Percentiles rank a stretch among this genome's conserved stretches.
Conservation (phyloP, 2,329 filamentous ascomycete genomes). For the Beauveria caledonica region DNA sequence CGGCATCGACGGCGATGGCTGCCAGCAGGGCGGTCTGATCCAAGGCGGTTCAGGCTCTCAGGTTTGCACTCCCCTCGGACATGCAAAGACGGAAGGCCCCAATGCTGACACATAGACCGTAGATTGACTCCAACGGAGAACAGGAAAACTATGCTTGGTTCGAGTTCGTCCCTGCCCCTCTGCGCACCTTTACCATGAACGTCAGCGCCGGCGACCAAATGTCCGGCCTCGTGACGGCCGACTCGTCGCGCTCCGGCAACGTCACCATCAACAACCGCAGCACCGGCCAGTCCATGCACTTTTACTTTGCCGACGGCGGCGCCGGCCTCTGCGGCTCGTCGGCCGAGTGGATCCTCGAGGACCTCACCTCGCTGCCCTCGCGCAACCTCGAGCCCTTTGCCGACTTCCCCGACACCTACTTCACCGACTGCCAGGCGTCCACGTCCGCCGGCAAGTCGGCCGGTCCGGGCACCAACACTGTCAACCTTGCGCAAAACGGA, state of each 20-base stretch:
- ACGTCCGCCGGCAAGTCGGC: not conserved
- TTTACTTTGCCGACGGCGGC: not conserved
- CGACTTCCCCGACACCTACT: not conserved
- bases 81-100: not conserved
- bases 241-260: not conserved
- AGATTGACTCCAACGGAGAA: not conserved
- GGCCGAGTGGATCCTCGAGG: conserved; percentile 8
- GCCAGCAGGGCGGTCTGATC: not conserved
- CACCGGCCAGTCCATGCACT: not conserved
- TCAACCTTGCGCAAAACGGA: conserved; percentile 3
- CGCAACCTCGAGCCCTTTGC: not conserved
- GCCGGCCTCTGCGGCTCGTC: conserved; percentile 4
- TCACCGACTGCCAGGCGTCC: not conserved
- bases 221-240: not conserved
- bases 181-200: not conserved
- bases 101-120: not conserved
- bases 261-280: conserved; percentile 4
- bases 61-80: not conserved
- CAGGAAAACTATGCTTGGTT: not conserved
- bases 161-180: not conserved
- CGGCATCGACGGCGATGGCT: conserved; percentile 7
- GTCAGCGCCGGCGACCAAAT: conserved; percentile 5
- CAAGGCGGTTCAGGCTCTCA: conserved; percentile 2
- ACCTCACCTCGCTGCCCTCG: not conserved
- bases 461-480: not conserved